phyloP scores from a whole-genome alignment of 805 yeast species.

The Lachancea thermotolerans region DNA sequence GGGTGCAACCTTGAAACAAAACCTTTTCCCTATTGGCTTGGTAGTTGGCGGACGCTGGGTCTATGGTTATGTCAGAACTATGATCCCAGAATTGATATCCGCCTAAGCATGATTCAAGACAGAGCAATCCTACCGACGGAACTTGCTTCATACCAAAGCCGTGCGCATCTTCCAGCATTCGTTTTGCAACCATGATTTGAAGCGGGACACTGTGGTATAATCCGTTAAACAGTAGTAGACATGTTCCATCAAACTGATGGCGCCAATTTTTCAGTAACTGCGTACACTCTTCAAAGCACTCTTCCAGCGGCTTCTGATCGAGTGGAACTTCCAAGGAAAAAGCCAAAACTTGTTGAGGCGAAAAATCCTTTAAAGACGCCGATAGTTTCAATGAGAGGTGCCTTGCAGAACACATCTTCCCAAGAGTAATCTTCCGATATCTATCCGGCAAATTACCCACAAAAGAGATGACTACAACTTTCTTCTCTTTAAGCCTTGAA shows the following conservation, averaged over 20 bases:
- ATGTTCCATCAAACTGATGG: constrained; percentile 40
- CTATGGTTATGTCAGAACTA: constrained; percentile 16
- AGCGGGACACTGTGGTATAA: constrained; percentile 51
- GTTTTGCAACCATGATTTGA: constrained; percentile 40
- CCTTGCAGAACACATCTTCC: constrained; percentile 24
- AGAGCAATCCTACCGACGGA: constrained; percentile 28
- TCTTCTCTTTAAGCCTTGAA: constrained; percentile 18
- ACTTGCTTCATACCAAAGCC: constrained; percentile 15
- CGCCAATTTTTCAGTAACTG: constrained; percentile 45
- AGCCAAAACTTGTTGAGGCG: constrained; percentile 18
- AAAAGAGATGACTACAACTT: constrained; percentile 26
- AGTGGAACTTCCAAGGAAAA: constrained; percentile 34
- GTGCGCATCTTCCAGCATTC: constrained; percentile 32
- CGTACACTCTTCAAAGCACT: constrained; percentile 38
- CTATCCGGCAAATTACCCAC: constrained; percentile 30
- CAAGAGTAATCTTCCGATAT: constrained; percentile 26
- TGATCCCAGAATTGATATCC: constrained; percentile 39
- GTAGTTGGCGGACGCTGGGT: constrained; percentile 4
- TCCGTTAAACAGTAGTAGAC: constrained; percentile 43
- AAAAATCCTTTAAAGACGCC: constrained; percentile 27
- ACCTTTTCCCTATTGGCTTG: constrained; percentile 27
- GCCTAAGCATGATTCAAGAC: constrained; percentile 35
- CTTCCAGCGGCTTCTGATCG: constrained; percentile 21
- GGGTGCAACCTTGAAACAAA: constrained; percentile 24
- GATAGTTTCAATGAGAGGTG: constrained; percentile 25